Base-by-base conservation (phyloP, 495 filamentous ascomycete genomes). In the Astrothelium macrocarpum region DNA sequence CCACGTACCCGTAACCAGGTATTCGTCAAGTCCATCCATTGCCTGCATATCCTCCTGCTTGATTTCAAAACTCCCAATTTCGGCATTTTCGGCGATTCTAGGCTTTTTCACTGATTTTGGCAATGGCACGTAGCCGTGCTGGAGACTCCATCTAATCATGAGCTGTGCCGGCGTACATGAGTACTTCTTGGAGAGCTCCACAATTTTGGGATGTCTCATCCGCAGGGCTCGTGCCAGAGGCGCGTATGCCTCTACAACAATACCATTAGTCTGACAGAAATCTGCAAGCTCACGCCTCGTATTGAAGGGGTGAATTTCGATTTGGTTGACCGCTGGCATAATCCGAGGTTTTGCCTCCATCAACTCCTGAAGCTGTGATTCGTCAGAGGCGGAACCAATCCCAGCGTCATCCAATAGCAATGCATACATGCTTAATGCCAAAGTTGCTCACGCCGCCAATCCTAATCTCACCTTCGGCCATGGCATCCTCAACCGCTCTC, bases 291-390 rank as follows among this genome's bases (percentile, higher is more conserved):
- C 79, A 0, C 71, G 76, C 14, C 84, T 79, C 0, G 84, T 84
- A 64, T 87, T 86, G 75, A 88, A 90, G 0, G 85, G 87, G 61
- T 89, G 85, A 0, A 87, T 78, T 70, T 89, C 87, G 62, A 88
- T 80, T 72, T 90, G 87, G 64, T 89, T 88, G 32, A 90, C 80
- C 0, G 77, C 78, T 0, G 86, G 85, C 10, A 70, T 58, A 25
- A 86, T 72, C 14, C 71, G 72, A 20, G 80, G 83, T 53, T 78
- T 78, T 14, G 79, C 81, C 29, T 70, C 78, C 59, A 85, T 74
- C 11, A 90, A 78, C 72, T 90, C 86, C 66, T 86, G 74, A 16
- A 89, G 72, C 80, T 85, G 67, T 26, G 12, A 59, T 62, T 20
- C 31, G 28, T 58, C 28, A 63, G 49, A 36, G 23, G 20, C 20